These are phyloP conservation scores for Piloderma croceum DNA, from an alignment of 768 basidiomycete species.

Conservation along the genomic window DNA sequence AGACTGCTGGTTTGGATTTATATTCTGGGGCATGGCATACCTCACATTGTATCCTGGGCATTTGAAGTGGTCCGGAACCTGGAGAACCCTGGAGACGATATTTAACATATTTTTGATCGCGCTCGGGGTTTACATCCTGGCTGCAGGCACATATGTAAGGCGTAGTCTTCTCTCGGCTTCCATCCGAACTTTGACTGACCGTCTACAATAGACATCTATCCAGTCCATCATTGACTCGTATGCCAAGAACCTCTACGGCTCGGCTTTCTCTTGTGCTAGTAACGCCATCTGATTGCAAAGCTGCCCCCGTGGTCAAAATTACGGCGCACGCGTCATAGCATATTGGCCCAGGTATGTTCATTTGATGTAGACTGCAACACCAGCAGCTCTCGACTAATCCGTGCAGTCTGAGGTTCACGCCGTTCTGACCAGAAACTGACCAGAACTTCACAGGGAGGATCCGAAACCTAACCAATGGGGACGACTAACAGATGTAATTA, in stretches of 20 bases:
- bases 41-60: constrained; percentile 32
- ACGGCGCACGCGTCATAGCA: too few species aligned
- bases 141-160: constrained; percentile 37
- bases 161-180: constrained; percentile 11
- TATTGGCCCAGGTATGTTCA: too few species aligned
- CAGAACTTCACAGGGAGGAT: too few species aligned
- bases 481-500: too few species aligned
- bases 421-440: too few species aligned
- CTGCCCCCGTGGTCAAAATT: too few species aligned
- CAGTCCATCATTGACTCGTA: constrained; percentile 34
- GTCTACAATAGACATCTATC: constrained; percentile 24
- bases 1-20: constrained; percentile 36
- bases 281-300: constrained; percentile 24
- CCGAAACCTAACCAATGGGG: too few species aligned
- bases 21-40: constrained; percentile 43
- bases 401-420: too few species aligned
- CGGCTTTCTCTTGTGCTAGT: constrained; percentile 30
- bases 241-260: constrained; percentile 22
- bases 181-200: constrained; percentile 14
- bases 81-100: constrained; percentile 29
- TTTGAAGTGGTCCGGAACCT: constrained; percentile 28
- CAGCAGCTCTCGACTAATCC: too few species aligned
- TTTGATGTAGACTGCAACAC: too few species aligned
- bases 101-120: constrained; percentile 34
- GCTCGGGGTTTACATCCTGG: constrained; percentile 32